These are phyloP conservation scores for Mitosporidium daphniae DNA, from an alignment of 371 early-diverging fungal species.

Conservation along the genomic window DNA sequence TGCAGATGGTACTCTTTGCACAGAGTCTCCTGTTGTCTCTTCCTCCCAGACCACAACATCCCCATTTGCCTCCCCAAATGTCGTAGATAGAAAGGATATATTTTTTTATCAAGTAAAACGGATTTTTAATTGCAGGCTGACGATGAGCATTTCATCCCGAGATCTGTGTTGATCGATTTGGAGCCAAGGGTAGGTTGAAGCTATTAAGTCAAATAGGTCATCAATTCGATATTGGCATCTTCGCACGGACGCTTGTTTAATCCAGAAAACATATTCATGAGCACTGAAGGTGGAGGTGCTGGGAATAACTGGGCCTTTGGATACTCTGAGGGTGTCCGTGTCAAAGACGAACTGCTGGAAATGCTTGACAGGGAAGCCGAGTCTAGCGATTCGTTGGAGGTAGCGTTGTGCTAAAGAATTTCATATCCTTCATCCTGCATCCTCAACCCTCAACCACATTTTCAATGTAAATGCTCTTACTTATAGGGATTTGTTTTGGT, in stretches of 20 bases:
- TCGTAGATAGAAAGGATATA: slow-evolving; percentile 46
- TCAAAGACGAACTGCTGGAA: slow-evolving; percentile 44
- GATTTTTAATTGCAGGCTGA: too few species aligned
- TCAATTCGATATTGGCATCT: slow-evolving; percentile 22
- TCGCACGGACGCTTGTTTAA: slow-evolving; percentile 39
- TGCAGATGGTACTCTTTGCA: slow-evolving; percentile 39
- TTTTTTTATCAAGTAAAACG: slow-evolving; percentile 99
- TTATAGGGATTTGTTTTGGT: slow-evolving; percentile 34
- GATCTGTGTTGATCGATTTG: slow-evolving; percentile 49
- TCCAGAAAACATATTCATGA: slow-evolving; percentile 49
- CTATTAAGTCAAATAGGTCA: slow-evolving; percentile 11
- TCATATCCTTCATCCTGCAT: too few species aligned
- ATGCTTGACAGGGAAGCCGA: slow-evolving; percentile 77
- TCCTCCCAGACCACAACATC: neutral
- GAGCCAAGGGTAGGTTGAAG: slow-evolving; percentile 37
- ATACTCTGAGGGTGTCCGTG: slow-evolving; percentile 28
- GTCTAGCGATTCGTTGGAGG: slow-evolving; percentile 48
- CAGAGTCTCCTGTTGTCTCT: slow-evolving; percentile 22
- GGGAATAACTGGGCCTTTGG: slow-evolving; percentile 82
- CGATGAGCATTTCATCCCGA: slow-evolving; percentile 64
- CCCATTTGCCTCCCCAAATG: slow-evolving; percentile 1
- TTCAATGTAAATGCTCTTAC: slow-evolving; percentile 1
- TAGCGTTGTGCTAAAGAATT: slow-evolving; percentile 5
- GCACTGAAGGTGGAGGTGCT: slow-evolving; percentile 66
- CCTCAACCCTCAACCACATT: too few species aligned